Percentiles rank a stretch among this genome's conserved stretches.
Conservation (phyloP, 768 basidiomycete genomes). For the Boletus pseudopeckii region DNA sequence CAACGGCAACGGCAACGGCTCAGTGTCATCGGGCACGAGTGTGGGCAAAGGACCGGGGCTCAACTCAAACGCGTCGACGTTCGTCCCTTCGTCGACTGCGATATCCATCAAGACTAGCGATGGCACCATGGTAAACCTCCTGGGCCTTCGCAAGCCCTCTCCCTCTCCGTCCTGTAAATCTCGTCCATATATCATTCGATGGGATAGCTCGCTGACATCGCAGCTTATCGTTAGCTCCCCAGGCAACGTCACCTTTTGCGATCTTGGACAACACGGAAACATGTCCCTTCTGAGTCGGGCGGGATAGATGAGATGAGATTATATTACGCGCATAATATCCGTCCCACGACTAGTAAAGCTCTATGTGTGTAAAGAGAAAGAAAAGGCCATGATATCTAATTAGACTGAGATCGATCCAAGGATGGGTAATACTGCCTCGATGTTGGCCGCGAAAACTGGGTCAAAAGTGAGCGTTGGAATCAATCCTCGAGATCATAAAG, state of each 20-base stretch:
- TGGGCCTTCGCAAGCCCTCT: slow-evolving; percentile 13
- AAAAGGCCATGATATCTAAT: background rate
- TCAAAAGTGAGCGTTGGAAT: background rate
- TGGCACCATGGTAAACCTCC: slow-evolving; percentile 13
- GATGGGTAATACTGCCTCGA: slow-evolving; percentile 25
- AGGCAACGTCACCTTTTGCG: slow-evolving; percentile 25
- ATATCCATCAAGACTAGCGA: slow-evolving; percentile 25
- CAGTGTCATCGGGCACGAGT: background rate
- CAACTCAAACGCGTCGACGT: slow-evolving; percentile 26
- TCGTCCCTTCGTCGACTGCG: slow-evolving; percentile 15
- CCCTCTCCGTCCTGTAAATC: slow-evolving; percentile 26
- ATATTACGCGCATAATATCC: background rate
- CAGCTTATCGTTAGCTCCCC: slow-evolving; percentile 17
- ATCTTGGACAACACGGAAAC: slow-evolving; percentile 21
- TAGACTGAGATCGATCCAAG: slow-evolving; percentile 18
- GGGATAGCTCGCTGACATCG: background rate
- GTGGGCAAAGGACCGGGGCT: slow-evolving; percentile 2
- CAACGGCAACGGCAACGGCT: background rate
- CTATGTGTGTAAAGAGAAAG: background rate
- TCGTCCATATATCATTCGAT: too few relatives aligned
- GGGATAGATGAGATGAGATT: background rate
- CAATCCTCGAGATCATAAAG: background rate
- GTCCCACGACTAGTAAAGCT: background rate
- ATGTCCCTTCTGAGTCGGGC: slow-evolving; percentile 6
- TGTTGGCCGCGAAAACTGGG: slow-evolving; percentile 21